Percentiles rank a stretch among this genome's conserved stretches.
phyloP scores from a whole-genome alignment of 805 yeast species.

The Schizosaccharomyces japonicus region DNA sequence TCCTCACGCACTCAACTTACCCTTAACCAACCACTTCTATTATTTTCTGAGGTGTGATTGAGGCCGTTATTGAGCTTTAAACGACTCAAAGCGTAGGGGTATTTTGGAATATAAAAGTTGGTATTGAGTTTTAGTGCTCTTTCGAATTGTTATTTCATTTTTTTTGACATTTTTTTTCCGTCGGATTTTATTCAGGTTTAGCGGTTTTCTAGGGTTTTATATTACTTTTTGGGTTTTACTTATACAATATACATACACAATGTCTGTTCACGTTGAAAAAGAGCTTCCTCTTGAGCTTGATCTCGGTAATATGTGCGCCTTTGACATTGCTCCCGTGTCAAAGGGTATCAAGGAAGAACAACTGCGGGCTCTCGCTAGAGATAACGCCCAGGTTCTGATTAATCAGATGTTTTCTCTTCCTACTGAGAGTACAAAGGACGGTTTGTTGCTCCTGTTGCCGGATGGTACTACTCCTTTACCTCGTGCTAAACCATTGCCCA shows the following conservation, averaged over 20 bases:
- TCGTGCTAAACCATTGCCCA: conserved; percentile 53
- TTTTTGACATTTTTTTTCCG: not conserved
- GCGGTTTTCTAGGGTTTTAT: too few relatives aligned
- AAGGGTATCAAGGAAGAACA: not conserved
- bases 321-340: not conserved
- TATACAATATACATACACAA: not conserved
- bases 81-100: too few relatives aligned
- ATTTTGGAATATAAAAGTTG: too few relatives aligned
- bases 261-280: conserved; percentile 2
- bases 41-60: too few relatives aligned
- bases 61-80: too few relatives aligned
- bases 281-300: not conserved
- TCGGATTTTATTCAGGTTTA: too few relatives aligned
- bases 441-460: conserved; percentile 66
- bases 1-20: too few relatives aligned
- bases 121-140: too few relatives aligned
- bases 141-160: too few relatives aligned
- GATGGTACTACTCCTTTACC: conserved; percentile 64
- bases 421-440: conserved; percentile 43
- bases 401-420: conserved; percentile 83
- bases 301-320: not conserved
- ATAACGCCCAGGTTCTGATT: conserved; percentile 72
- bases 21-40: too few relatives aligned
- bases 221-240: not conserved
- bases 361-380: conserved; percentile 30